A percentile compares a stretch with the other conserved stretches of the same genome.
phyloP scores from a whole-genome alignment of 148 eudicot genomes.

The Oxyria digyna region DNA sequence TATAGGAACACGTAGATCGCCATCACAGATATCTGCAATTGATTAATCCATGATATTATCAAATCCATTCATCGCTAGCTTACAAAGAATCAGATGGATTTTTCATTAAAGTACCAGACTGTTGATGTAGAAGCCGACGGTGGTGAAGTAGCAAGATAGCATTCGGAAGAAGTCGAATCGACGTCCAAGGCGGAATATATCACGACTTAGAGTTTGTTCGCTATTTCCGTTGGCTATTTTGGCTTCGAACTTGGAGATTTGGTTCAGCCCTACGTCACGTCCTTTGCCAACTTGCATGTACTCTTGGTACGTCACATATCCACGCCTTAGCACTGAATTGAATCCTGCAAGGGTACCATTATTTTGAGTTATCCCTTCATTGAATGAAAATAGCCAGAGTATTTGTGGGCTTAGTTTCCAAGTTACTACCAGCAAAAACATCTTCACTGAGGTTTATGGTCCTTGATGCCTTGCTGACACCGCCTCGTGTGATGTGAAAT shows the following conservation, averaged over 20 bases:
- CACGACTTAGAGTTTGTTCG: conserved; percentile 91
- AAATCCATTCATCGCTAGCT: too few species aligned
- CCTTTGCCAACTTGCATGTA: conserved; percentile 99
- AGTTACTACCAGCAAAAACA: conserved; percentile 73
- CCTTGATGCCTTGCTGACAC: conserved; percentile 94
- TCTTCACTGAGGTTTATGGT: conserved; percentile 94
- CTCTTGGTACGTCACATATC: conserved; percentile 74
- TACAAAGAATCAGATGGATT: too few species aligned
- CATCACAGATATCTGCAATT: conserved; percentile 69
- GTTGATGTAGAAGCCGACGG: conserved; percentile 84
- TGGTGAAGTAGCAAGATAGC: conserved; percentile 91
- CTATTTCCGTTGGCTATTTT: conserved; percentile 96
- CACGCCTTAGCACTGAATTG: conserved; percentile 71
- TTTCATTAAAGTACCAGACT: conserved; percentile 53
- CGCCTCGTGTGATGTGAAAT: conserved; percentile 96
- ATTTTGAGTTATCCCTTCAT: background rate
- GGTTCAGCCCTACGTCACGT: conserved; percentile 92
- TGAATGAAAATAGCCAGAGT: too few species aligned
- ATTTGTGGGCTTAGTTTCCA: background rate
- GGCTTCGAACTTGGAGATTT: conserved; percentile 94
- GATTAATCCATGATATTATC: too few species aligned
- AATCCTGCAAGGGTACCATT: conserved; percentile 31
- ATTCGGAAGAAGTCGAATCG: conserved; percentile 90
- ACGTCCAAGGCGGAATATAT: conserved; percentile 83
- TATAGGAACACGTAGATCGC: conserved; percentile 87